Base-by-base conservation (phyloP, 768 basidiomycete species). In the Mycena indigotica region DNA sequence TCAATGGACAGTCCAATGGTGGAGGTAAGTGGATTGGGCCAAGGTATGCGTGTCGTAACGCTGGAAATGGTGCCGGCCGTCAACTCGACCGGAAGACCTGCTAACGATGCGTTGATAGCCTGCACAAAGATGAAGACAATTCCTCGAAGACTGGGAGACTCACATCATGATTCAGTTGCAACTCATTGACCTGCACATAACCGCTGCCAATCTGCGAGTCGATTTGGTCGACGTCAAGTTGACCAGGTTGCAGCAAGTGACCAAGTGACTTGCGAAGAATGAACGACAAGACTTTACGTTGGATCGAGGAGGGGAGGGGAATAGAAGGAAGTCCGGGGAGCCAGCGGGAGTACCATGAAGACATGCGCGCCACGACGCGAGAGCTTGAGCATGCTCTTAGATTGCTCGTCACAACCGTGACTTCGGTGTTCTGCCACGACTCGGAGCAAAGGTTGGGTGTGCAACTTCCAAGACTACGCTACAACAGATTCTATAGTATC, bases 131-230 rank as follows among this genome's bases (percentile, higher is more conserved):
- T 30, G 50, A 50, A 44, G 19, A 49, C 46, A 32, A 53, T 60
- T 25, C n/a, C n/a, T n/a, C n/a, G n/a, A n/a, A n/a, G 30, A 53
- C 41, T 53, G 8, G 38, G 45, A 57, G 28, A 51, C 87, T 66
- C 67, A 89, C 95, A 70, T 85, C 77, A 50, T 80, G 79, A 70
- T 93, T 84, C 50, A 98, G 74, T 69, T 94, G 85, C 54, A 97
- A 76, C 66, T 93, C 86, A 61, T 87, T 87, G 32, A 98, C 82
- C 72, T 94, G 91, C 3, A 97, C 85, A 69, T 83, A 88, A 17
- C 95, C 95, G 39, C 88, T 89, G n/a, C 92, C 89, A 66, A 98
- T 88, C 73, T 96, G 93, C 26, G 93, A 90, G 65, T 96, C 93
- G 65, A 97, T 88, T 73, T 93, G 87, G 54, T 87, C 82, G 51